Base-by-base conservation (phyloP, 2,329 filamentous ascomycete species). In the Mollisia scopiformis region DNA sequence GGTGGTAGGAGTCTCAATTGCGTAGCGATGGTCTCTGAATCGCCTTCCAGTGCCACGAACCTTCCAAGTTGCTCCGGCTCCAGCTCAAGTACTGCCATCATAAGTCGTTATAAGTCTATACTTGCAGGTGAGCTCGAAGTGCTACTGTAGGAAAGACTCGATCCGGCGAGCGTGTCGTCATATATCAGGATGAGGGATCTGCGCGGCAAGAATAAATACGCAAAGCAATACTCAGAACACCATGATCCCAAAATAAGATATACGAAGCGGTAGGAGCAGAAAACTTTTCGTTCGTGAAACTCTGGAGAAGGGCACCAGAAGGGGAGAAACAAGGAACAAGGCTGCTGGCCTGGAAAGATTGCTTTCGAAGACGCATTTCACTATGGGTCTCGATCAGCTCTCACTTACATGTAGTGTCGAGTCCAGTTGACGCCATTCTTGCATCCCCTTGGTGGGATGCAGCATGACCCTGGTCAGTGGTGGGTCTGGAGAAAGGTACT, bases 41-140 rank as follows among this genome's bases (percentile, higher is more conserved):
- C 78, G 6, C 86, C 86, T 69, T 88, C 86, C 58, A 89, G 80
- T 63, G 85, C 84, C 55, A 89, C 78, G 56, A 88, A 73, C 69
- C 79, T 83, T 50, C 85, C 84, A 39, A 47, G 46, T 28, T 35
- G 19, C 33, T 54, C 30, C 23, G 57, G 43, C 23, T 56, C 46
- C 33, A 46, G 6, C 46, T 49, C 57, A 10, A 33, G 49, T 16
- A 23, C 21, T 27, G 43, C 49, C 58, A 60, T 60, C 6, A 11
- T 51, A 28, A 19, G 8, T 50, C 25, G 21, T 14, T 49, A 37
- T 14, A 55, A 33, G 21, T 56, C 30, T 55, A 49, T 33, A 53
- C 39, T n/a, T 54, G 16, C 10, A 5, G 11, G 13, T 25, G 39
- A 43, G 25, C 23, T 47, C 25, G 43, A 21, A 27, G 43, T 47